Base-by-base conservation (phyloP, 2,329 filamentous ascomycete species). In the Apiospora aurea region DNA sequence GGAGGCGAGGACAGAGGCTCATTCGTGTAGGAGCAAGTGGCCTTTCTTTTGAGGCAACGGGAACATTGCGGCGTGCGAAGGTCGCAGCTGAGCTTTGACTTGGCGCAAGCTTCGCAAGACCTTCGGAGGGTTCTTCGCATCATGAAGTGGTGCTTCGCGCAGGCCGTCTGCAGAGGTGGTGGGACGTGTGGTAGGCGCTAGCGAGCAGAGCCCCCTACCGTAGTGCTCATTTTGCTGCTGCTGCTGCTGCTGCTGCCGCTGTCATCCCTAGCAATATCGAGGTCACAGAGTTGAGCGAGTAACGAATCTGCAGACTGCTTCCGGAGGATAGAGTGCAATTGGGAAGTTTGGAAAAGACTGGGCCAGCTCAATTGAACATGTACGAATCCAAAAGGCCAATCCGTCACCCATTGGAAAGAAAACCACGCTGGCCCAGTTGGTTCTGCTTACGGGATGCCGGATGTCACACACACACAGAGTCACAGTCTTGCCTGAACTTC, bases 61-160 rank as follows among this genome's bases (percentile, higher is more conserved):
- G 88, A 88, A 79, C 88, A 90, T 69, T 80, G 82, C 4, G 88
- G 88, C 0, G 83, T 87, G 43, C 81, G 81, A 24, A 90, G 84
- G 75, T 90, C 87, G 78, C 88, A 90, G 72, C 86, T 84, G 73
- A 87, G 83, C 75, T 90, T 90, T 5, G 86, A 83, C 75, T 83
- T 88, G 57, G 87, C 87, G 76, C 88, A 90, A 21, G 87, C 84
- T 74, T 82, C 81, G 80, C 88, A 90, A 11, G 88, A 89, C 74
- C 88, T 81, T 61, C 88, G 87, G 71, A 90, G 87, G n/a, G 87
- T 88, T 74, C 80, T 81, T 77, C 85, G 86, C 87, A 90, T 90
- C 72, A 73, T 78, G 67, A 38, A 38, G 67, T 41, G 51, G 13
- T 57, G 51, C 4, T 57, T 29, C 16, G 51, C 24, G 26, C 26